Conservation (phyloP, 139 green algal genomes). For the Spirogloea muscicola region DNA sequence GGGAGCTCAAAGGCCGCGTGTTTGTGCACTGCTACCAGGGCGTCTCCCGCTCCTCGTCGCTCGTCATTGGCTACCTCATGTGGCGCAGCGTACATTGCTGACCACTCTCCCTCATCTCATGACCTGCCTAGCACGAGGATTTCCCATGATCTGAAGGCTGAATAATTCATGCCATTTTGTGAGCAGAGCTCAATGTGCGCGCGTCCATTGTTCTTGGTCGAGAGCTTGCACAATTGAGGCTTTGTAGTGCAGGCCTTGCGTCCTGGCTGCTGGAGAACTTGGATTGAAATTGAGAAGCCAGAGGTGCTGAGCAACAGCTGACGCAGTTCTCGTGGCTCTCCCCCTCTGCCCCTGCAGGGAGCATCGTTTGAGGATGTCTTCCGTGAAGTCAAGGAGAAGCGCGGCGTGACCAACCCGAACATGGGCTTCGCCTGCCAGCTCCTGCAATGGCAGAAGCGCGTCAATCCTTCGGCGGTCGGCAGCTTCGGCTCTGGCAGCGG, state of each 20-base stretch:
- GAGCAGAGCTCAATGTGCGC: no score
- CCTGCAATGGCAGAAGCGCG: slow-evolving; percentile 81
- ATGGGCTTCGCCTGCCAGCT: slow-evolving; percentile 89
- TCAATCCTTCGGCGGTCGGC: background rate
- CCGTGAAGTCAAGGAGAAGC: slow-evolving; percentile 66
- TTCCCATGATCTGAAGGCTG: no score
- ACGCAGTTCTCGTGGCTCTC: background rate
- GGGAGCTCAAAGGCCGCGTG: slow-evolving; percentile 57
- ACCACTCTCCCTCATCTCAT: no score
- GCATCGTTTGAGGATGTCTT: slow-evolving; percentile 79
- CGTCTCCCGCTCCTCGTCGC: slow-evolving; percentile 76
- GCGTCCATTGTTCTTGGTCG: no score
- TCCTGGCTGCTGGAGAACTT: no score
- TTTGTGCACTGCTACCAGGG: slow-evolving; percentile 91
- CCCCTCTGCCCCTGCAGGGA: slow-evolving; percentile 1
- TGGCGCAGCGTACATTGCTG: slow-evolving; percentile 58
- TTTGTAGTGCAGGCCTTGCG: no score
- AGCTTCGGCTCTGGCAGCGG: background rate
- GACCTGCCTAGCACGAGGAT: no score
- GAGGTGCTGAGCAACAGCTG: no score
- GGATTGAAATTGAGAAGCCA: no score
- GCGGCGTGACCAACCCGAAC: slow-evolving; percentile 89
- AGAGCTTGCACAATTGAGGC: no score
- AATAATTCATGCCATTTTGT: no score
- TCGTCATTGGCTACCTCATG: slow-evolving; percentile 94